Evolutionary conservation across 257 asterid species (phyloP).

Genomic region (Solanum ahanhuiri): DNA sequence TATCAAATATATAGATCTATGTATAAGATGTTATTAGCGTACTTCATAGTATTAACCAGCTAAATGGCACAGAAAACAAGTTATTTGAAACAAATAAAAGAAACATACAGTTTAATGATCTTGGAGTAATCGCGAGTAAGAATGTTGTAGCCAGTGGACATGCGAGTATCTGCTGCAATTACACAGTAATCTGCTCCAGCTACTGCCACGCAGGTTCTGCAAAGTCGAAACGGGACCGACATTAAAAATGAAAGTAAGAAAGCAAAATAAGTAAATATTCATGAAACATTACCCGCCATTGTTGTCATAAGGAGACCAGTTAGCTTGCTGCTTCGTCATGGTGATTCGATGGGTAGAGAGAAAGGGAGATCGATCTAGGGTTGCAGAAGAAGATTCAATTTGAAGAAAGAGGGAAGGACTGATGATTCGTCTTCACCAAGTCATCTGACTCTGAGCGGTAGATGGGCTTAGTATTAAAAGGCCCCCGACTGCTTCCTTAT

Average conservation of each 20-base stretch:
- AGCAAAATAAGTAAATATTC: neutral
- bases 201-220: constrained; percentile 85
- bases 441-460: neutral
- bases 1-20: neutral
- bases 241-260: neutral
- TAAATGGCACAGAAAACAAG: neutral
- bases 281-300: constrained; percentile 66
- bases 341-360: constrained; percentile 2
- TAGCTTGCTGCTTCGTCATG: constrained; percentile 79
- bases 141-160: constrained; percentile 64
- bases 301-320: constrained; percentile 95
- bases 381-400: neutral
- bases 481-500: neutral
- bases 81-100: neutral
- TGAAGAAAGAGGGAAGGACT: neutral
- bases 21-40: neutral
- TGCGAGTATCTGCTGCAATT: constrained; percentile 87
- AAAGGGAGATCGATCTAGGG: neutral
- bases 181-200: constrained; percentile 97
- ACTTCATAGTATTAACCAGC: neutral
- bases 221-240: neutral
- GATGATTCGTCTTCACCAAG: neutral
- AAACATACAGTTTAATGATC: constrained; percentile 54
- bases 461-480: neutral
- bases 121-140: constrained; percentile 97